These are phyloP conservation scores for Aurinia saxatilis DNA, from an alignment of 345 rosid species.

Conservation along the genomic window DNA sequence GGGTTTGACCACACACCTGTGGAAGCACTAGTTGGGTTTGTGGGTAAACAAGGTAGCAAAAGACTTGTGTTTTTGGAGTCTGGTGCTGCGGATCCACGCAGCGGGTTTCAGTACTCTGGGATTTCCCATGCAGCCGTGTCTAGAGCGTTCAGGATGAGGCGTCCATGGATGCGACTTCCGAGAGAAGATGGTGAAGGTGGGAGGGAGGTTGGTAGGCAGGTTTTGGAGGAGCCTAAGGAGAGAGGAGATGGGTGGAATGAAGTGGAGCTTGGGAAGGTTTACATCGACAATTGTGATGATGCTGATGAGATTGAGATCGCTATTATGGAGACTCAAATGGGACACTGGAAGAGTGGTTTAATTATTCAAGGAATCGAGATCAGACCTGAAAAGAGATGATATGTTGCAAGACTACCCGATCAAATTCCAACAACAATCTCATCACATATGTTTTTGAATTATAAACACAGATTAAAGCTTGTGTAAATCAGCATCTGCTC, in stretches of 20 bases:
- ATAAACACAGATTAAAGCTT: neutral
- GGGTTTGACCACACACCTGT: constrained; percentile 40
- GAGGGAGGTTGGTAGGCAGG: neutral
- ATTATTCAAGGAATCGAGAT: constrained; percentile 53
- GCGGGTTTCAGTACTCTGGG: neutral
- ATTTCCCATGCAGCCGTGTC: neutral
- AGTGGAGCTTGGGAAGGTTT: constrained; percentile 48
- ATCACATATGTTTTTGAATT: neutral
- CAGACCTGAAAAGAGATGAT: constrained; percentile 34
- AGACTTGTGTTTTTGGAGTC: constrained; percentile 16
- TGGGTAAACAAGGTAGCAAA: constrained; percentile 20
- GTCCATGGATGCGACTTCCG: constrained; percentile 4
- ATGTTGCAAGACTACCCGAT: neutral
- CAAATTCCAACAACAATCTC: neutral
- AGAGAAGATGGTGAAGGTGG: constrained; percentile 14
- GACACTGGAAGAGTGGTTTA: constrained; percentile 56
- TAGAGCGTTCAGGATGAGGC: constrained; percentile 23
- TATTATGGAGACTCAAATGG: constrained; percentile 34
- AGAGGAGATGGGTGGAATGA: constrained; percentile 68
- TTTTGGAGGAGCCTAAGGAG: constrained; percentile 30
- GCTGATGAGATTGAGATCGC: constrained; percentile 41
- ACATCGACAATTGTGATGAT: constrained; percentile 1
- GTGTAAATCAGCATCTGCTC: too few species aligned
- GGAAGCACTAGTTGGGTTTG: constrained; percentile 33
- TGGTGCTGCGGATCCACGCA: neutral